phyloP scores from a whole-genome alignment of 441 rosid species.

The Geranium incanum region DNA sequence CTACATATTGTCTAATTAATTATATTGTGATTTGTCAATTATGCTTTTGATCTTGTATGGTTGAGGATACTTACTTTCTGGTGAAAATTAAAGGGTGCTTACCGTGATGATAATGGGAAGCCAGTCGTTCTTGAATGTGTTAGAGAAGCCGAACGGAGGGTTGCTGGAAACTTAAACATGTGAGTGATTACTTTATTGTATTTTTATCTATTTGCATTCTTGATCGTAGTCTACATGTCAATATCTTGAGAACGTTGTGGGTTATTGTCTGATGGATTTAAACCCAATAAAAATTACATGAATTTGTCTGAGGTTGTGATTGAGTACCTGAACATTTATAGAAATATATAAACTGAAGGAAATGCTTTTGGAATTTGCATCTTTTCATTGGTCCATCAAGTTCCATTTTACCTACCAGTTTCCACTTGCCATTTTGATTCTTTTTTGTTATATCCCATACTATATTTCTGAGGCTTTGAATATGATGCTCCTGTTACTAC shows the following conservation, averaged over 20 bases:
- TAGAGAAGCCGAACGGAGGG: slow-evolving; percentile 80
- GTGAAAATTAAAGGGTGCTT: slow-evolving; percentile 61
- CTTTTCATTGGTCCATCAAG: neutral
- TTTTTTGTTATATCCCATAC: neutral
- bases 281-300: neutral
- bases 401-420: neutral
- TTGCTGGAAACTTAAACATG: slow-evolving; percentile 71
- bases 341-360: neutral
- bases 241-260: neutral
- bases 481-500: slow-evolving; percentile 2
- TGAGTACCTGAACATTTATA: neutral
- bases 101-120: slow-evolving; percentile 92
- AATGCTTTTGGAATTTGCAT: slow-evolving; percentile 4
- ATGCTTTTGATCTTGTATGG: neutral
- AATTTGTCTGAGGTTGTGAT: neutral
- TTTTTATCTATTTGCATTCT: neutral
- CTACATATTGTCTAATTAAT: neutral
- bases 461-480: slow-evolving; percentile 2
- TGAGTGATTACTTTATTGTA: slow-evolving; percentile 24
- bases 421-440: slow-evolving; percentile 3
- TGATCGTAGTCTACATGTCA: neutral
- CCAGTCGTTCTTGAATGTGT: slow-evolving; percentile 85
- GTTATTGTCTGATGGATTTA: neutral
- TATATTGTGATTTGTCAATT: neutral
- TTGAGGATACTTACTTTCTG: slow-evolving; percentile 8